Evolutionary conservation across 345 rosid species (phyloP), one percentile per base, ranked within the genome.

Genomic region (Acer campestre): DNA sequence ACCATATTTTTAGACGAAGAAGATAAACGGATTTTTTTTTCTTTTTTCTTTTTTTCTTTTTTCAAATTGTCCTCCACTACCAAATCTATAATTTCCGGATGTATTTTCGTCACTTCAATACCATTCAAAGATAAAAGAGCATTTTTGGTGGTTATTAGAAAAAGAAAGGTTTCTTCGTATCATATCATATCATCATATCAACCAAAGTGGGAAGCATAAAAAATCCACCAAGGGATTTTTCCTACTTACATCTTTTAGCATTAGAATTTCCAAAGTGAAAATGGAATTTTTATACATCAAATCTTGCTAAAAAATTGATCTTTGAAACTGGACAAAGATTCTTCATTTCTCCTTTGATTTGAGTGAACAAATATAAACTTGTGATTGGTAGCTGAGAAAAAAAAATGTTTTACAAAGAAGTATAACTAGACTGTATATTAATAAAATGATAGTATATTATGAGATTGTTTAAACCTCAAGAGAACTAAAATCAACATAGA

Each of bases 61-160:
- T 38, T 61, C n/a, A 51, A 70, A 49, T 59, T 42, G 12, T 12
- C 79, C 63, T 53, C 78, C 70, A 79, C 81, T 73, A 8, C 14
- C 68, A 40, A 16, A 48, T 14, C 18, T 27, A 79, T 35, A 35
- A 35, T 35, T 4, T 77, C 70, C 73, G 71, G 68, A 13, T 20
- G n/a, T 49, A 61, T 42, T 20, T n/a, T 29, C 22, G 78, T 78
- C 79, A 12, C 62, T 70, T 67, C 69, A 51, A 18, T 53, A 68
- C 75, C 82, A 63, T 61, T 78, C 65, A 78, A 59, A 62, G 72
- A 49, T 64, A 25, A 59, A 7, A 16, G 67, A 46, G 80, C 89
- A 79, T 55, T 59, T 72, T 79, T 66, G 46, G 68, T 77, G 91
- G 86, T 68, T 63, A 16, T 7, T 23, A 77, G 38, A 76, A 46